Conservation (phyloP, 352 stramenopile species). For the Plasmopara halstedii region DNA sequence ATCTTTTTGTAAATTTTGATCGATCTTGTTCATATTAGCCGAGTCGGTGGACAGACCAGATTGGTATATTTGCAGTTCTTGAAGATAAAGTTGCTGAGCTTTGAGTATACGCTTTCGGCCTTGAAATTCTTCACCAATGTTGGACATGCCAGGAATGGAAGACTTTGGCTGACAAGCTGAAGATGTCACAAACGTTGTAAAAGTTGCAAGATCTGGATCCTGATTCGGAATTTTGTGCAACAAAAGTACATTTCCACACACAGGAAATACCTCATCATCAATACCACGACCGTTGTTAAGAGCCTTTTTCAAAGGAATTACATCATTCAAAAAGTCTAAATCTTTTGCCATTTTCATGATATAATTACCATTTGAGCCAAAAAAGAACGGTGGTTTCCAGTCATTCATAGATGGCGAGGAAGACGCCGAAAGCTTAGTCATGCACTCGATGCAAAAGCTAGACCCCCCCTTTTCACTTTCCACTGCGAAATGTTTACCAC, state of each 20-base stretch:
- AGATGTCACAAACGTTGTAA: slow-evolving; percentile 22
- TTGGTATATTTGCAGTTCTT: slow-evolving; percentile 56
- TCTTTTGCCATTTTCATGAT: slow-evolving; percentile 68
- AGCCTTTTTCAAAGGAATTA: slow-evolving; percentile 37
- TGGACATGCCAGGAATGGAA: slow-evolving; percentile 4
- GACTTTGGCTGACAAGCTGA: slow-evolving; percentile 17
- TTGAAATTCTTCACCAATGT: slow-evolving; percentile 27
- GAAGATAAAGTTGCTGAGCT: slow-evolving; percentile 48
- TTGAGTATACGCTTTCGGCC: slow-evolving; percentile 40
- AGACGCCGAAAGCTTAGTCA: slow-evolving; percentile 42
- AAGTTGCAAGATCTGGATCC: slow-evolving; percentile 47
- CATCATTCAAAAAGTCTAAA: slow-evolving; percentile 58
- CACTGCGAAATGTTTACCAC: slow-evolving; percentile 72
- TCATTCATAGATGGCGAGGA: slow-evolving; percentile 34
- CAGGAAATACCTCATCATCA: slow-evolving; percentile 33
- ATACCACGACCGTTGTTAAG: slow-evolving; percentile 35
- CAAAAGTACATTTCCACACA: slow-evolving; percentile 67
- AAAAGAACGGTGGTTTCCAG: slow-evolving; percentile 65
- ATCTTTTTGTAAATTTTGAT: neutral
- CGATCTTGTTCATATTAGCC: neutral
- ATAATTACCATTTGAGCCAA: slow-evolving; percentile 53
- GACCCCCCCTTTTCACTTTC: slow-evolving; percentile 62
- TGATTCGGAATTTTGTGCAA: slow-evolving; percentile 53
- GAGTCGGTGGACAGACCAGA: slow-evolving; percentile 24
- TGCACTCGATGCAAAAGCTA: slow-evolving; percentile 75